Conservation (phyloP, 345 rosid species). For the Alliaria petiolata region DNA sequence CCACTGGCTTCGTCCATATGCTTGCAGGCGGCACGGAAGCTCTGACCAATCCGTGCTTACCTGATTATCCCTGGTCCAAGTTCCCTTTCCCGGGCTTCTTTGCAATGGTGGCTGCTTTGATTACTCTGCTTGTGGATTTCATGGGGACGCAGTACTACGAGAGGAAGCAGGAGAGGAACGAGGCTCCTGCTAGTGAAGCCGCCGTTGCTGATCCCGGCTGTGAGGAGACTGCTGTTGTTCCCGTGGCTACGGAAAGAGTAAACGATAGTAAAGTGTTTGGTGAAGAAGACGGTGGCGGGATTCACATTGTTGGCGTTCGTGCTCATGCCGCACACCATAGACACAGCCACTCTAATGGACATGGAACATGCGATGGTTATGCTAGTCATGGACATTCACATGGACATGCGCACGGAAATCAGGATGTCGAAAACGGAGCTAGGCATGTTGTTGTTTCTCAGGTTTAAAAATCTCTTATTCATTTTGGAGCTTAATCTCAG, state of each 20-base stretch:
- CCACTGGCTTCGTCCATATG: conserved; percentile 96
- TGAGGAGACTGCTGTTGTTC: conserved; percentile 40
- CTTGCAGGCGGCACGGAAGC: conserved; percentile 61
- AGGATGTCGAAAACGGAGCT: conserved; percentile 48
- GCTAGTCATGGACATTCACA: conserved; percentile 40
- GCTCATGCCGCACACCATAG: conserved; percentile 94
- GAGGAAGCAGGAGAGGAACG: conserved; percentile 59
- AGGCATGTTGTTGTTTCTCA: conserved; percentile 94
- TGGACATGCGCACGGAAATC: conserved; percentile 24
- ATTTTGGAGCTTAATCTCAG: too few species aligned
- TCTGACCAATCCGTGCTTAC: conserved; percentile 59
- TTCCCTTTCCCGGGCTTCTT: conserved; percentile 88
- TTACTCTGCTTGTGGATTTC: conserved; percentile 83
- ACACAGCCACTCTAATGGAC: conserved; percentile 68
- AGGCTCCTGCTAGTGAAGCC: conserved; percentile 30
- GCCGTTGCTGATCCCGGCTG: conserved; percentile 30
- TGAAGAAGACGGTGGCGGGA: conserved; percentile 79
- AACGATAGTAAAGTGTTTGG: conserved; percentile 58
- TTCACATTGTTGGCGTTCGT: conserved; percentile 90
- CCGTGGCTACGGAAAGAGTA: conserved; percentile 24
- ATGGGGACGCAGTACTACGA: conserved; percentile 91
- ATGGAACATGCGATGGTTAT: conserved; percentile 53
- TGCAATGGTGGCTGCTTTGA: conserved; percentile 76
- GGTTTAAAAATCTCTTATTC: conserved; percentile 32
- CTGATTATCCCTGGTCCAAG: conserved; percentile 70